Conservation (phyloP, 768 basidiomycete species). For the Coprinopsis cinerea region DNA sequence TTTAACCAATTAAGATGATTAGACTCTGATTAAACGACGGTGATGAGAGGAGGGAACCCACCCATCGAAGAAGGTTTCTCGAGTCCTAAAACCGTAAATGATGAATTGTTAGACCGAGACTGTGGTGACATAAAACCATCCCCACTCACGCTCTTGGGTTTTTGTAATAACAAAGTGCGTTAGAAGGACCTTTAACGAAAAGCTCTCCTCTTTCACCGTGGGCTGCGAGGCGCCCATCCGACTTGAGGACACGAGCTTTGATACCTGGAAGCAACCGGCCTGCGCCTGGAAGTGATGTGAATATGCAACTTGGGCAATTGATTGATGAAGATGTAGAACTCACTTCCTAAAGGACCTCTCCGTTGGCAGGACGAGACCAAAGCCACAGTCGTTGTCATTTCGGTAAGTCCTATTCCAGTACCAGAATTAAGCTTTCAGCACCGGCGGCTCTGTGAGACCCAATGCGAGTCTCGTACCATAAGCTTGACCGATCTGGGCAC, state of each 20-base stretch:
- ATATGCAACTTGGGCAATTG: no score
- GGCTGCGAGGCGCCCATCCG: constrained; percentile 37
- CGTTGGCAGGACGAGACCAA: constrained; percentile 39
- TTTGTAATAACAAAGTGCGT: constrained; percentile 38
- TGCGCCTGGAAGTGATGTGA: constrained; percentile 20
- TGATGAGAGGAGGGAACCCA: constrained; percentile 20
- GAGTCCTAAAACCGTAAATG: constrained; percentile 42
- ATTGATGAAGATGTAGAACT: constrained; percentile 14
- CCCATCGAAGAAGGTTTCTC: constrained; percentile 57
- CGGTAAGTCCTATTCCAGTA: constrained; percentile 22
- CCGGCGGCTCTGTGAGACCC: background rate
- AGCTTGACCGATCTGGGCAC: constrained; percentile 50
- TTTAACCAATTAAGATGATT: background rate
- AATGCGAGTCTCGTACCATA: constrained; percentile 49
- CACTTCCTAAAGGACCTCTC: constrained; percentile 34
- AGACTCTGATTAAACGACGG: background rate
- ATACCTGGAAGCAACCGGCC: constrained; percentile 42
- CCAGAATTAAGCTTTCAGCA: background rate
- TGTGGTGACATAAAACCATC: constrained; percentile 2
- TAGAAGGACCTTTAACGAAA: constrained; percentile 37
- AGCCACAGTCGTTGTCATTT: constrained; percentile 39
- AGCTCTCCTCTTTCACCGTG: constrained; percentile 46
- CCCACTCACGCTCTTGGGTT: constrained; percentile 45
- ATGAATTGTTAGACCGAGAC: constrained; percentile 15
- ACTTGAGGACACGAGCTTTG: constrained; percentile 36